phyloP scores from a whole-genome alignment of 768 basidiomycete species.

The Boletus rubescentipes region DNA sequence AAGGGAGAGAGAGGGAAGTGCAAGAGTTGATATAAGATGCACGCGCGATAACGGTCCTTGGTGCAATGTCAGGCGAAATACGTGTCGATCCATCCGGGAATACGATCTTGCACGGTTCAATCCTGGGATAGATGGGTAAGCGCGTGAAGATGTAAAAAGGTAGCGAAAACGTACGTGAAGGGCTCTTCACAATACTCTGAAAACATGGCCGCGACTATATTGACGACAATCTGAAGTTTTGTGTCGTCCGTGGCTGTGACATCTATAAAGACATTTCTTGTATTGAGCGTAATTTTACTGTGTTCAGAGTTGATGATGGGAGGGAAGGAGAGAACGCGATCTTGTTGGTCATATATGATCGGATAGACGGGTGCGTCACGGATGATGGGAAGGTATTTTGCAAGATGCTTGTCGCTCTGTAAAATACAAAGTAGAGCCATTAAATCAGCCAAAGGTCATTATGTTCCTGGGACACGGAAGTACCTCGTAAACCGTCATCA shows the following conservation, averaged over 20 bases:
- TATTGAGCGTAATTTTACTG: constrained; percentile 95
- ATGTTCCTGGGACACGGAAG: background rate
- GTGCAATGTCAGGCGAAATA: constrained; percentile 80
- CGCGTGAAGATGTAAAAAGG: background rate
- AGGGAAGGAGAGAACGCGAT: constrained; percentile 92
- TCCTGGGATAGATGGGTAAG: constrained; percentile 43
- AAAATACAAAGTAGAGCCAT: background rate
- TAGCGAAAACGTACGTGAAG: constrained; percentile 66
- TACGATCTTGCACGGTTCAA: constrained; percentile 89
- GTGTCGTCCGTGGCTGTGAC: constrained; percentile 96
- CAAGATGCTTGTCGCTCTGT: constrained; percentile 90
- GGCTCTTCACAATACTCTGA: constrained; percentile 92
- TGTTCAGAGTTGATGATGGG: constrained; percentile 98
- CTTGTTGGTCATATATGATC: constrained; percentile 90
- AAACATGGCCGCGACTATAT: constrained; percentile 97
- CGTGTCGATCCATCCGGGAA: constrained; percentile 72
- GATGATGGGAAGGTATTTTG: constrained; percentile 88
- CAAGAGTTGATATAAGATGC: constrained; percentile 95
- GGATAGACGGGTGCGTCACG: constrained; percentile 95
- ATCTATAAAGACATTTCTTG: constrained; percentile 94
- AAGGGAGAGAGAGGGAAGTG: constrained; percentile 75
- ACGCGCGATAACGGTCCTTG: constrained; percentile 68
- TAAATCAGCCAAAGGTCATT: background rate
- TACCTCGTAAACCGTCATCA: constrained; percentile 95
- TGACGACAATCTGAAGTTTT: constrained; percentile 93